Percentiles rank a stretch among this genome's conserved stretches.
Evolutionary conservation across 805 yeast species (phyloP).

Genomic region (Wickerhamomyces chaumierensis): DNA sequence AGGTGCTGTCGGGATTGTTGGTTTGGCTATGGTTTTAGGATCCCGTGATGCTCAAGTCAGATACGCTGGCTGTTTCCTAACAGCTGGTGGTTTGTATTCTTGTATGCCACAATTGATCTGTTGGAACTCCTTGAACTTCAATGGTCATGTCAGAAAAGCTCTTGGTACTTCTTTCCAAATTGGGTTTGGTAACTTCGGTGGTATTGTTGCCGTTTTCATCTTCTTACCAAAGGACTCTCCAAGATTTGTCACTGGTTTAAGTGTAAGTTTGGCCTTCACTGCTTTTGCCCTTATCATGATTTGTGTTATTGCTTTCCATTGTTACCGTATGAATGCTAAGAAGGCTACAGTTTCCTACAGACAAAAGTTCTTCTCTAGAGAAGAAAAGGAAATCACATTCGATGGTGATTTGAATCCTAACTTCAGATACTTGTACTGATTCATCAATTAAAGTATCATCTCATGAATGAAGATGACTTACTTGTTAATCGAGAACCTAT

Average conservation of each 20-base stretch:
- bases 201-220: slow-evolving; percentile 28
- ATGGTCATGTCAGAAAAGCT: slow-evolving; percentile 28
- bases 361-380: slow-evolving; percentile 20
- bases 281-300: slow-evolving; percentile 28
- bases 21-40: slow-evolving; percentile 25
- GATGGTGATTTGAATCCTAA: slow-evolving; percentile 32
- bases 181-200: slow-evolving; percentile 30
- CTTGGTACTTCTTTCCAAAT: slow-evolving; percentile 27
- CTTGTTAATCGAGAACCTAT: too few species aligned
- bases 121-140: slow-evolving; percentile 27
- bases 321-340: slow-evolving; percentile 22
- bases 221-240: slow-evolving; percentile 28
- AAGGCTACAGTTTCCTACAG: slow-evolving; percentile 24
- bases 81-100: slow-evolving; percentile 27
- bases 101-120: slow-evolving; percentile 26
- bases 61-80: slow-evolving; percentile 28
- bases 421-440: slow-evolving; percentile 33
- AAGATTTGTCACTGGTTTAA: slow-evolving; percentile 25
- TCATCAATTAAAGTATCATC: too few species aligned
- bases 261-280: slow-evolving; percentile 33
- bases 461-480: too few species aligned
- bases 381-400: slow-evolving; percentile 23
- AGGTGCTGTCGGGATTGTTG: slow-evolving; percentile 21
- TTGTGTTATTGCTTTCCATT: slow-evolving; percentile 21
- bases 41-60: slow-evolving; percentile 27